Evolutionary conservation across 1,139 yeast species (phyloP), one percentile per base, ranked within the genome.

Genomic region (Blastobotrys illinoisensis): DNA sequence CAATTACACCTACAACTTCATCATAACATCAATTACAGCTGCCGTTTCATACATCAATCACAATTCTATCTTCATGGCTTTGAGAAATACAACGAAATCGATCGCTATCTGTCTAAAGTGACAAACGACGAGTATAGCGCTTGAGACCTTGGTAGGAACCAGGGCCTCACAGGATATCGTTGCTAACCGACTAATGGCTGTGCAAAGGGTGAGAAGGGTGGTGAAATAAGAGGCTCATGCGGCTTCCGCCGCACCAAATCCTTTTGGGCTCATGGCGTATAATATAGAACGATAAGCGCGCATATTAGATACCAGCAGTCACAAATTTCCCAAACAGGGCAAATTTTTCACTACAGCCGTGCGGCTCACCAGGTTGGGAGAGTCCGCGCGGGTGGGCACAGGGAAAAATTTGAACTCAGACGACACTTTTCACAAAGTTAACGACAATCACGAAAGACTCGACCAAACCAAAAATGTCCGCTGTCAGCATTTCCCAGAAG

Each of bases 401-500:
- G 40, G 16, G 40, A 32, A 32, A 32, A 32, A 7, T 32, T 32
- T 32, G 40, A 32, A 32, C 40, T 32, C 40, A 32, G 11, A 32
- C 40, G 40, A n/a, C 16, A 32, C 40, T 32, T 32, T 32, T 32
- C 40, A 32, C 40, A 14, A 28, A 32, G 21, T 26, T 13, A 26
- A 7, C 32, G 16, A 32, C 40, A 32, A 40, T 51, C 18, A 28
- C 40, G n/a, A 47, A 28, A 47, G 49, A 13, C 20, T 28, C 50
- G 48, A 49, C 52, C 18, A 20, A 48, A 36, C 43, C 44, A 46
- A 46, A 46, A 48, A 54, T 54, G 56, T 51, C 56, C 45, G 54
- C 56, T 44, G 50, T 53, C 51, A 55, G 63, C 67, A 71, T 72
- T 60, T 73, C 77, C 54, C 68, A 68, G 64, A 74, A 73, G 74